phyloP scores from a whole-genome alignment of 257 asterid species.

The Oldenlandia corymbosa region DNA sequence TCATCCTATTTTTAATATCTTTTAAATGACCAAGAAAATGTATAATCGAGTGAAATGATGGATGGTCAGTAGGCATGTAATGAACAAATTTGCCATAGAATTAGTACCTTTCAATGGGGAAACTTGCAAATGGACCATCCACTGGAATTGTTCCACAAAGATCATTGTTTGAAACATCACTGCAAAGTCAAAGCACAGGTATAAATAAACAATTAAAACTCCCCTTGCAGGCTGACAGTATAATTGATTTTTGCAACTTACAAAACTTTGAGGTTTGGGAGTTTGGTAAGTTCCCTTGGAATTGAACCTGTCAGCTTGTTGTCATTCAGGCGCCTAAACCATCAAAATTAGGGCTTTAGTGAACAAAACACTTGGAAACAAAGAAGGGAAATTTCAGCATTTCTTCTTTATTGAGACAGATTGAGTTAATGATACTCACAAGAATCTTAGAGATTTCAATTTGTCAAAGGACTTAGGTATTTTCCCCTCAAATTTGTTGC shows the following conservation, averaged over 20 bases:
- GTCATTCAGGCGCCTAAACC: conserved; percentile 56
- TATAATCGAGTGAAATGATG: background rate
- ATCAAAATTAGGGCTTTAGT: conserved; percentile 8
- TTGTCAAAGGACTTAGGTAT: conserved; percentile 67
- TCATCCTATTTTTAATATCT: too few relatives aligned
- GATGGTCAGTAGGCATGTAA: too few relatives aligned
- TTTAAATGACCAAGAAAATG: background rate
- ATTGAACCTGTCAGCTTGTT: conserved; percentile 79
- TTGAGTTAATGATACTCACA: conserved; percentile 41
- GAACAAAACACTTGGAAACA: background rate
- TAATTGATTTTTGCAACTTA: conserved; percentile 28
- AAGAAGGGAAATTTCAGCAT: background rate
- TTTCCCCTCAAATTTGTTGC: conserved; percentile 52
- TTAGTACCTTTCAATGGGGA: conserved; percentile 76
- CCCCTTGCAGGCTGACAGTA: background rate
- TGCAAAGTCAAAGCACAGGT: conserved; percentile 29
- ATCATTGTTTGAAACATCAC: conserved; percentile 74
- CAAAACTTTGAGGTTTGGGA: conserved; percentile 66
- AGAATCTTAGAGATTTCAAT: conserved; percentile 62
- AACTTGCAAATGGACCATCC: conserved; percentile 69
- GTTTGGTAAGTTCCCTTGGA: conserved; percentile 78
- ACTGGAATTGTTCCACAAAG: conserved; percentile 91
- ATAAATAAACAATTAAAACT: background rate
- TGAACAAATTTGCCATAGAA: conserved; percentile 6
- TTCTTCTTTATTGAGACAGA: background rate